A percentile compares a stretch with the other conserved stretches of the same genome.
phyloP scores from a whole-genome alignment of 805 yeast genomes.

The Candida saitoana region DNA sequence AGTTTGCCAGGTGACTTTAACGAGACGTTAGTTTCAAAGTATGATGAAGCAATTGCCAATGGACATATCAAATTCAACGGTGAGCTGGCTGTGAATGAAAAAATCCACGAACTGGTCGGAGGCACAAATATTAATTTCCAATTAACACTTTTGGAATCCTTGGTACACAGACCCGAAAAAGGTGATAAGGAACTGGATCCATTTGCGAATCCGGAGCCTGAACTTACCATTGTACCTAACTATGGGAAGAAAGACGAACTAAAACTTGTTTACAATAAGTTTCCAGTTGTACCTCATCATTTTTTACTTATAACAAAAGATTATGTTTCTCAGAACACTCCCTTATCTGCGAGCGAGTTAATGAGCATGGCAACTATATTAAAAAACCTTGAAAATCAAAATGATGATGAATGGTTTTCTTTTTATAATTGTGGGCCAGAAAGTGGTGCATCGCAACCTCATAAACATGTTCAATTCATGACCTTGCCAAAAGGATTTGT shows the following conservation, averaged over 20 bases:
- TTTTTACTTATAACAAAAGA: constrained; percentile 72
- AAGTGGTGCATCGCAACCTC: constrained; percentile 94
- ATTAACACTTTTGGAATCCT: constrained; percentile 30
- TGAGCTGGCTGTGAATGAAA: constrained; percentile 34
- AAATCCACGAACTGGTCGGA: constrained; percentile 18
- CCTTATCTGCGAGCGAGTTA: constrained; percentile 71
- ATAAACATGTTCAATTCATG: constrained; percentile 87
- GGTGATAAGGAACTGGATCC: constrained; percentile 55
- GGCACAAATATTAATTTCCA: constrained; percentile 19
- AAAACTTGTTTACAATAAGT: constrained; percentile 76
- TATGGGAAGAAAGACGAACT: constrained; percentile 49
- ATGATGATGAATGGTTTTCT: constrained; percentile 54
- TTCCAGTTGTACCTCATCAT: constrained; percentile 78
- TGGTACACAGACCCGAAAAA: constrained; percentile 36
- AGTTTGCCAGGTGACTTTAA: constrained; percentile 37
- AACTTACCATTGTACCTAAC: constrained; percentile 55
- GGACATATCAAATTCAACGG: constrained; percentile 52
- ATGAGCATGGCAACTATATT: constrained; percentile 54
- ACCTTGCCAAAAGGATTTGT: constrained; percentile 56
- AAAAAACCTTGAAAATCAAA: constrained; percentile 38
- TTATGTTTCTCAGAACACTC: constrained; percentile 66
- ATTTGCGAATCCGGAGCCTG: constrained; percentile 75
- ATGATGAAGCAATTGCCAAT: constrained; percentile 43
- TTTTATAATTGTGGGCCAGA: constrained; percentile 86
- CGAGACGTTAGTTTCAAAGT: constrained; percentile 33